Base-by-base conservation (phyloP, 2,329 filamentous ascomycete species). In the Stagonosporopsis tanaceti region DNA sequence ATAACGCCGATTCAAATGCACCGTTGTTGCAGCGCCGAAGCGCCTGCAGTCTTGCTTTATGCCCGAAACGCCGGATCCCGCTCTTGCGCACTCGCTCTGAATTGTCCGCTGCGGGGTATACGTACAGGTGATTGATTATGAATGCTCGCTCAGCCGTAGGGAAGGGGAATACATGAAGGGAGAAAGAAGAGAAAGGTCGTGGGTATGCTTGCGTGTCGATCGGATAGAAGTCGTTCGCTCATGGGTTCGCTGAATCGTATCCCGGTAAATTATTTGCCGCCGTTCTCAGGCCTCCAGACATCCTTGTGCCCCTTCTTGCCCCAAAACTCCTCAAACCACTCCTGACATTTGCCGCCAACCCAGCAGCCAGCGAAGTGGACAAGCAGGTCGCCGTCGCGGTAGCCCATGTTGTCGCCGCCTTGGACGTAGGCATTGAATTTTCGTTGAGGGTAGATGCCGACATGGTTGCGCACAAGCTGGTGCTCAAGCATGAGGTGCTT, bases 331-430 rank as follows among this genome's bases (percentile, higher is more conserved):
- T 73, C 67, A 63, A 76, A 79, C 64, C 71, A 69, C 40, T 69
- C 46, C 38, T 64, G 59, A 52, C 77, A 78, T 53, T 68, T 64
- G 42, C 68, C 64, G 24, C 64, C 65, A 6, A 77, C 74, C 76
- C 76, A 78, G 61, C 76, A 78, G 17, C 76, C 77, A 0, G 76
- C 77, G 47, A 79, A 67, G 62, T 78, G 76, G 24, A 79, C 75
- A 8, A 74, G 66, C n/a, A 78, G 54, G 53, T 78, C 76, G 41
- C 76, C 77, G 30, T 74, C 71, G 22, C 68, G 63, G 64, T 75
- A 79, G 22, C 71, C 72, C 76, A 77, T 78, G 47, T 71, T 64
- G 35, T 67, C 57, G 38, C 67, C 72, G 12, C 74, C 75, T 22
- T 75, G 64, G 0, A 67, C 68, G 57, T 78, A 78, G 4, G 74